phyloP scores from a whole-genome alignment of 1,284 basidiomycete genomes.

The Thecaphora thlaspeos region DNA sequence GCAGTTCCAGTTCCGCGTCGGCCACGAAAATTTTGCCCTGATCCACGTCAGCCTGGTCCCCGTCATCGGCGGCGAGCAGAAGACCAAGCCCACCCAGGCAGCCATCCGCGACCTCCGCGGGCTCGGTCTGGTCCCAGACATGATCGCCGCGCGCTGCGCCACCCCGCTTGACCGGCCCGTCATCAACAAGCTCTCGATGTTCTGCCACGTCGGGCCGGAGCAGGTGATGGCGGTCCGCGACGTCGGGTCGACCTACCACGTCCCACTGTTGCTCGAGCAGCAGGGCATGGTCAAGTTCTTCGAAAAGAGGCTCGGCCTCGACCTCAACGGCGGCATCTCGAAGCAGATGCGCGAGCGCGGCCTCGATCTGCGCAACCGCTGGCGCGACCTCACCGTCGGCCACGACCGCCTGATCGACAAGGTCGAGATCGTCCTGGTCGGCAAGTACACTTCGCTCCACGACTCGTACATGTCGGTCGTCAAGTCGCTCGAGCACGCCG shows the following conservation, averaged over 20 bases:
- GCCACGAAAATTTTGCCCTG: constrained; percentile 93
- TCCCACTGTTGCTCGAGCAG: constrained; percentile 85
- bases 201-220: constrained; percentile 90
- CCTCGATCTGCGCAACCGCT: constrained; percentile 68
- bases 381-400: constrained; percentile 80
- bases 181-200: constrained; percentile 97
- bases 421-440: constrained; percentile 87
- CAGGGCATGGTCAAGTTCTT: constrained; percentile 89
- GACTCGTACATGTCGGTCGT: constrained; percentile 99
- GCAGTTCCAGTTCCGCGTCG: constrained; percentile 97
- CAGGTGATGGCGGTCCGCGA: constrained; percentile 97
- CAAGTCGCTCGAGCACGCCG: constrained; percentile 95
- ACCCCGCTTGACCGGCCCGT: constrained; percentile 74
- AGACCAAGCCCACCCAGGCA: constrained; percentile 98
- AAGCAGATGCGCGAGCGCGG: constrained; percentile 68
- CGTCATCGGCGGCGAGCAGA: constrained; percentile 96
- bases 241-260: constrained; percentile 94
- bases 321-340: constrained; percentile 65
- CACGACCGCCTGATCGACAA: constrained; percentile 89
- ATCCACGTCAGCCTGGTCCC: constrained; percentile 98
- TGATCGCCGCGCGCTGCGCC: constrained; percentile 85
- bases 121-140: constrained; percentile 85
- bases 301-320: constrained; percentile 75
- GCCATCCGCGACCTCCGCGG: constrained; percentile 92
- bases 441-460: constrained; percentile 95